Conservation (phyloP, 2,329 filamentous ascomycete species). For the Neonectria neomacrospora region DNA sequence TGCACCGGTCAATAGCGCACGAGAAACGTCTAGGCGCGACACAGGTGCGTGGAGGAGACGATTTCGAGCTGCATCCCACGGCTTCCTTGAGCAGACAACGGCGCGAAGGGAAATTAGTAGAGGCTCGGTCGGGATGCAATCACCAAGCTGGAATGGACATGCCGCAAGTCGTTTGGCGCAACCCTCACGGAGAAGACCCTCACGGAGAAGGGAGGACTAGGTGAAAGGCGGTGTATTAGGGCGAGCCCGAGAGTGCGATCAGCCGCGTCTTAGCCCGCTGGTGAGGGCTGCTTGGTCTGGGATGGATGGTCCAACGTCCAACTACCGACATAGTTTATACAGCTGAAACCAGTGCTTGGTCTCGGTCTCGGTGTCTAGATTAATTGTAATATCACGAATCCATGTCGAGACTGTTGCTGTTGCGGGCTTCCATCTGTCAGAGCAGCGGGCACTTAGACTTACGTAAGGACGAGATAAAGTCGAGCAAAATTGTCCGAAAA, state of each 20-base stretch:
- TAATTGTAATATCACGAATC: neutral
- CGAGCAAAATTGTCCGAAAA: neutral
- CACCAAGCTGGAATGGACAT: neutral
- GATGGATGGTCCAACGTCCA: neutral
- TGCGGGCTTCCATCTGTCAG: neutral
- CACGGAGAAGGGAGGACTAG: neutral
- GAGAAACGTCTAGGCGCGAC: conserved; percentile 9
- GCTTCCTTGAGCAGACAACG: neutral
- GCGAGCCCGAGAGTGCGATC: neutral
- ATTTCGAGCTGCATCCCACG: neutral
- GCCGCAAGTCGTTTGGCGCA: conserved; percentile 4
- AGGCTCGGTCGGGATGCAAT: conserved; percentile 18
- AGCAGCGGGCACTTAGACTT: neutral
- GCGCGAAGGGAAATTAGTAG: neutral
- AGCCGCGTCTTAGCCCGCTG: too few species aligned
- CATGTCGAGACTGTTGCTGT: neutral
- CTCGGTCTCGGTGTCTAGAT: neutral
- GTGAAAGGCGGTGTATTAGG: conserved; percentile 21
- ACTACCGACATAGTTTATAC: too few species aligned
- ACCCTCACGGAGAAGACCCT: conserved; percentile 2
- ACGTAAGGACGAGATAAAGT: conserved; percentile 2
- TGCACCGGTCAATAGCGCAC: conserved; percentile 16
- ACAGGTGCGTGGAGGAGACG: conserved; percentile 2
- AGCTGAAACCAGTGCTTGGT: neutral
- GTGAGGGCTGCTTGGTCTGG: too few species aligned